Percentiles rank a stretch among this genome's conserved stretches.
phyloP scores from a whole-genome alignment of 2,329 filamentous ascomycete species.

The Curvularia sp. region DNA sequence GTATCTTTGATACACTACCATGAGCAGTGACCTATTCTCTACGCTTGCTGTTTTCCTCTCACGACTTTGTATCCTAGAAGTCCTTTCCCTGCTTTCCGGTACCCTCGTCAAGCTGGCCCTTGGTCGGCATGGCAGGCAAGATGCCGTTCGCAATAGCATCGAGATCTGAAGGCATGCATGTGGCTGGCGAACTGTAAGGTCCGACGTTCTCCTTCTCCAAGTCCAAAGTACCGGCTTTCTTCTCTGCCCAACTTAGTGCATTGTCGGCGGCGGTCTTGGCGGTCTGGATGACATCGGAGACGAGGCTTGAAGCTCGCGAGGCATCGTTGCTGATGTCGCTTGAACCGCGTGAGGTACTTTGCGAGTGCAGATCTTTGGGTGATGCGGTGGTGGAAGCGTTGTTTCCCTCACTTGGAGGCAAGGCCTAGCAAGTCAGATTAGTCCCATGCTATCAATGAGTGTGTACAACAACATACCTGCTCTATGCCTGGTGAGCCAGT shows the following conservation, averaged over 20 bases:
- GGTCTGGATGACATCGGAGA: constrained; percentile 27
- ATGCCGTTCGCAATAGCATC: constrained; percentile 44
- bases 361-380: constrained; percentile 16
- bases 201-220: constrained; percentile 34
- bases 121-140: constrained; percentile 30
- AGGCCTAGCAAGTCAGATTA: background rate
- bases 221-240: constrained; percentile 34
- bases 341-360: constrained; percentile 17
- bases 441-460: background rate
- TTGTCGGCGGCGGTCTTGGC: constrained; percentile 31
- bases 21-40: background rate
- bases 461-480: constrained; percentile 6
- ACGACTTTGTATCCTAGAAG: background rate
- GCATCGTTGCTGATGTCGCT: constrained; percentile 19
- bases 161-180: constrained; percentile 43
- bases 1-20: background rate
- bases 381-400: background rate
- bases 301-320: constrained; percentile 23
- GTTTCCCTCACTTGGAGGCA: background rate
- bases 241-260: constrained; percentile 37
- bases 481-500: background rate
- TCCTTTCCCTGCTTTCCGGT: background rate
- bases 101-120: background rate
- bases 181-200: constrained; percentile 42
- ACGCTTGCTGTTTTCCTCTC: background rate